phyloP scores from a whole-genome alignment of 441 rosid species.

The Sinapis alba region DNA sequence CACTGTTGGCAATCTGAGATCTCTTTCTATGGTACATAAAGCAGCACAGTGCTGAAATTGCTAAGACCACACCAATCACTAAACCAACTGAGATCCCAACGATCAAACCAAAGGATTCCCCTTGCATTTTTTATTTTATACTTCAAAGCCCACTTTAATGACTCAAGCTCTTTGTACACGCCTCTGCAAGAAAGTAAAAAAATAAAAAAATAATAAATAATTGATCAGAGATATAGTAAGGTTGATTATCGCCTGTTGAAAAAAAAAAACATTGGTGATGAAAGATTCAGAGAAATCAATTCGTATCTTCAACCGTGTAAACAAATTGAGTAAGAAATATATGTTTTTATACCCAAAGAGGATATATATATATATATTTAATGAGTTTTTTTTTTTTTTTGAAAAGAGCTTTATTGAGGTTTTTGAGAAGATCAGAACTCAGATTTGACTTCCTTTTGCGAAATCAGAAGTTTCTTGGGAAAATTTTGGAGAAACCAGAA shows the following conservation, averaged over 20 bases:
- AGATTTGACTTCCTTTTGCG: background rate
- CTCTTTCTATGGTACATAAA: conserved; percentile 69
- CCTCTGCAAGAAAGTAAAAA: conserved; percentile 45
- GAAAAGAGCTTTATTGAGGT: background rate
- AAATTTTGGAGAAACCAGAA: background rate
- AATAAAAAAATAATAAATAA: background rate
- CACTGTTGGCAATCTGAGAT: conserved; percentile 60
- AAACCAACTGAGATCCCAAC: conserved; percentile 88
- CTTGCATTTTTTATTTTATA: conserved; percentile 54
- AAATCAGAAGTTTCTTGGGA: background rate
- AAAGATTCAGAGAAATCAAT: conserved; percentile 18
- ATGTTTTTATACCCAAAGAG: background rate
- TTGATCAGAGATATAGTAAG: background rate
- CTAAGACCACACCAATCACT: conserved; percentile 69
- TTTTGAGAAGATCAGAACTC: background rate
- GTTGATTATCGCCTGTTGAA: conserved; percentile 32
- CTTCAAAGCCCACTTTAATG: background rate
- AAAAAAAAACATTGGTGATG: conserved; percentile 16
- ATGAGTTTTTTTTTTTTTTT: no score
- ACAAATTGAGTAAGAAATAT: background rate
- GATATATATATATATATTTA: no score
- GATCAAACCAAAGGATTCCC: conserved; percentile 77
- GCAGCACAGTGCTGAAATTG: conserved; percentile 58
- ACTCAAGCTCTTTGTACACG: conserved; percentile 41
- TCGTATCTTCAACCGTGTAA: conserved; percentile 8